These are phyloP conservation scores for Triticum aestivum DNA, from an alignment of 176 grass and related monocot species.

Conservation along the genomic window IWGSC_CS_RefSeq_v2.1 NC_057810.1:486003291-486003790, in stretches of 20 bases:
- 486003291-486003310: neutral
- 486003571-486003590: conserved; percentile 24
- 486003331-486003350: neutral
- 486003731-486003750: conserved; percentile 6
- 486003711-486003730: neutral
- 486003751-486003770: neutral
- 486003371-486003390: conserved; percentile 74
- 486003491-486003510: conserved; percentile 76
- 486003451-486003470: conserved; percentile 75
- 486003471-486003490: conserved; percentile 67
- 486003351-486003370: conserved; percentile 73
- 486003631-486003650: conserved; percentile 76
- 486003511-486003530: conserved; percentile 57
- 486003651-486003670: conserved; percentile 88
- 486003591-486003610: neutral
- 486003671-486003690: conserved; percentile 96
- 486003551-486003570: conserved; percentile 87
- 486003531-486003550: conserved; percentile 53
- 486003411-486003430: conserved; percentile 83
- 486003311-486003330: neutral
- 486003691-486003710: conserved; percentile 18
- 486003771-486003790: neutral
- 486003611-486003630: neutral
- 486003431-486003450: conserved; percentile 95
- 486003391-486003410: conserved; percentile 90